A percentile compares a stretch with the other conserved stretches of the same genome.
Evolutionary conservation across 2,329 filamentous ascomycete species (phyloP).

Genomic region (Alternaria arbusti): DNA sequence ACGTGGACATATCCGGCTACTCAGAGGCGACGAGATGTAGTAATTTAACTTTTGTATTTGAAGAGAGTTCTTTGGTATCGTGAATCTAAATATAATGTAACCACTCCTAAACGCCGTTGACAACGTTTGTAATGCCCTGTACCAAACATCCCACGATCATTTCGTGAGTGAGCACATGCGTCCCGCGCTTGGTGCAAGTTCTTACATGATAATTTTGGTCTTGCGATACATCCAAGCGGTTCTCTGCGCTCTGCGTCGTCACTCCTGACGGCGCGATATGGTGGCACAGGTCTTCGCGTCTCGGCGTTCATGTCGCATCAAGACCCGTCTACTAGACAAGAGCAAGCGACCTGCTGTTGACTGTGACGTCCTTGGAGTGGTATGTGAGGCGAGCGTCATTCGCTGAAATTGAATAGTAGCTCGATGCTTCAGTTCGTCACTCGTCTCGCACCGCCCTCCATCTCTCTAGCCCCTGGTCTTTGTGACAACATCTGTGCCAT

Average conservation of each 20-base stretch:
- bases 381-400: neutral
- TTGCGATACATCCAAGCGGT: neutral
- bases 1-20: no score
- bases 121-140: neutral
- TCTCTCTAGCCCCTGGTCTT: constrained; percentile 23
- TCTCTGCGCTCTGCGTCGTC: neutral
- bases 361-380: neutral
- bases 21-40: no score
- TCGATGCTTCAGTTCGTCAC: constrained; percentile 1
- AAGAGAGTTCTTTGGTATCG: neutral
- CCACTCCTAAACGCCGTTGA: neutral
- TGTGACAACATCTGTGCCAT: constrained; percentile 31
- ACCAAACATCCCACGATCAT: neutral
- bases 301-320: neutral
- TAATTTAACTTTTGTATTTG: neutral
- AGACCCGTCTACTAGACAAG: neutral
- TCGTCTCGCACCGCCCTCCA: neutral
- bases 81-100: neutral
- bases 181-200: neutral
- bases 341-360: neutral
- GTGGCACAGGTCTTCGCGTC: neutral
- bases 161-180: neutral
- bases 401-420: neutral
- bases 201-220: neutral
- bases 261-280: neutral